Evolutionary conservation across 148 eudicot genomes (phyloP).

Genomic region (Chenopodium quinoa): DNA sequence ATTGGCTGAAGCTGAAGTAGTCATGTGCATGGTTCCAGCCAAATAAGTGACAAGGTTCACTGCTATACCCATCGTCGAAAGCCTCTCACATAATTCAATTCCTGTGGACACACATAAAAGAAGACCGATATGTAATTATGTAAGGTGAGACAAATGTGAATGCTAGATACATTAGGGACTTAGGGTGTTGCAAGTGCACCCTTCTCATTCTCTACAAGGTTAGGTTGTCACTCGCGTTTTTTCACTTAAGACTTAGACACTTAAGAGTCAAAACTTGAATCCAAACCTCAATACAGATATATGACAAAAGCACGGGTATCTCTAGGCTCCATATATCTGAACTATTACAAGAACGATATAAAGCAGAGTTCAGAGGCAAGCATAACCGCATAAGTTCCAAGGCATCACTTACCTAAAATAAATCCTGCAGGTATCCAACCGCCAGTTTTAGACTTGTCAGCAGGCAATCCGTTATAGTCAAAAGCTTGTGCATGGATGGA

Average conservation of each 20-base stretch:
- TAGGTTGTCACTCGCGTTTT: too few relatives aligned
- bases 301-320: not conserved
- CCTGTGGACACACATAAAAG: constrained; percentile 32
- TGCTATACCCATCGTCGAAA: constrained; percentile 89
- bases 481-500: constrained; percentile 47
- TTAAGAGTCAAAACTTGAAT: too few relatives aligned
- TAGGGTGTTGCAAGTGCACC: too few relatives aligned
- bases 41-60: constrained; percentile 82
- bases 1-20: constrained; percentile 71
- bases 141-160: not conserved
- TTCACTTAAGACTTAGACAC: too few relatives aligned
- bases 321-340: not conserved
- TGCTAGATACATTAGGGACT: not conserved
- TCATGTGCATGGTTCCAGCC: constrained; percentile 58
- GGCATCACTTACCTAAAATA: constrained; percentile 44
- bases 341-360: not conserved
- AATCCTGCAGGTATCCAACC: constrained; percentile 73
- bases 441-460: constrained; percentile 66
- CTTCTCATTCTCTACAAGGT: too few relatives aligned
- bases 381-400: not conserved
- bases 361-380: not conserved
- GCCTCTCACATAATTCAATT: constrained; percentile 76
- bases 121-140: constrained; percentile 1
- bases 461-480: constrained; percentile 64
- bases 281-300: too few relatives aligned